Evolutionary conservation across 2,329 filamentous ascomycete species (phyloP).

Genomic region (Esteya vermicola): DNA sequence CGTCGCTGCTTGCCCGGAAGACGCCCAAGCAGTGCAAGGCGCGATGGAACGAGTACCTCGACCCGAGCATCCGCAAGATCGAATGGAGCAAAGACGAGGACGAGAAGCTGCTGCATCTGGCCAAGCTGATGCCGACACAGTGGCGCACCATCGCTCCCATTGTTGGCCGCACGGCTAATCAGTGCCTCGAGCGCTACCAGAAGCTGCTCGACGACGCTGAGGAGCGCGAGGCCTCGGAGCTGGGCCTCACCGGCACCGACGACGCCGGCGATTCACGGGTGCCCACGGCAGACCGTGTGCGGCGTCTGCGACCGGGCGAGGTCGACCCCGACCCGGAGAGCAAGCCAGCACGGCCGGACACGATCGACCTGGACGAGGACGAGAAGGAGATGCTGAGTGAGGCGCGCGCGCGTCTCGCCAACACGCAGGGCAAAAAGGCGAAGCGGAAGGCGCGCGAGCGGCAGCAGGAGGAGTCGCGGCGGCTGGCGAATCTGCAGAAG

Average conservation of each 20-base stretch:
- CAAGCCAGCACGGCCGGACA: constrained; percentile 89
- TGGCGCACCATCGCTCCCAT: constrained; percentile 98
- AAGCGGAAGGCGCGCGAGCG: constrained; percentile 94
- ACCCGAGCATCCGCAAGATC: constrained; percentile 94
- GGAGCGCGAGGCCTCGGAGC: constrained; percentile 64
- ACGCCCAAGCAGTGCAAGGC: constrained; percentile 99
- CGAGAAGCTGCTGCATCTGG: constrained; percentile 89
- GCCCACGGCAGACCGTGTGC: constrained; percentile 83
- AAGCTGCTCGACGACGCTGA: constrained; percentile 94
- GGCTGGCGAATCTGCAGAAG: constrained; percentile 85
- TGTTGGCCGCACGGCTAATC: constrained; percentile 88
- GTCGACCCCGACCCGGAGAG: constrained; percentile 95
- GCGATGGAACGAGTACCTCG: constrained; percentile 95
- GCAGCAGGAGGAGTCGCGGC: constrained; percentile 85
- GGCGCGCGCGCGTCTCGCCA: constrained; percentile 86
- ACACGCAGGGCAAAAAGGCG: constrained; percentile 97
- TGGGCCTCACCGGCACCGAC: constrained; percentile 72
- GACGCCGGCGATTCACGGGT: constrained; percentile 78
- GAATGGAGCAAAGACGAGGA: constrained; percentile 99
- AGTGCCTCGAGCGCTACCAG: constrained; percentile 94
- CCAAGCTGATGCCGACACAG: constrained; percentile 97
- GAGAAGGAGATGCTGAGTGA: constrained; percentile 99
- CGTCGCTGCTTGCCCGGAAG: constrained; percentile 90
- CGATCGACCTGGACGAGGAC: constrained; percentile 95
- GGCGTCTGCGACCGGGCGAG: constrained; percentile 78